Evolutionary conservation across 2,329 filamentous ascomycete genomes (phyloP), one percentile per base, ranked within the genome.

Genomic region (Fusarium dlaminii): DNA sequence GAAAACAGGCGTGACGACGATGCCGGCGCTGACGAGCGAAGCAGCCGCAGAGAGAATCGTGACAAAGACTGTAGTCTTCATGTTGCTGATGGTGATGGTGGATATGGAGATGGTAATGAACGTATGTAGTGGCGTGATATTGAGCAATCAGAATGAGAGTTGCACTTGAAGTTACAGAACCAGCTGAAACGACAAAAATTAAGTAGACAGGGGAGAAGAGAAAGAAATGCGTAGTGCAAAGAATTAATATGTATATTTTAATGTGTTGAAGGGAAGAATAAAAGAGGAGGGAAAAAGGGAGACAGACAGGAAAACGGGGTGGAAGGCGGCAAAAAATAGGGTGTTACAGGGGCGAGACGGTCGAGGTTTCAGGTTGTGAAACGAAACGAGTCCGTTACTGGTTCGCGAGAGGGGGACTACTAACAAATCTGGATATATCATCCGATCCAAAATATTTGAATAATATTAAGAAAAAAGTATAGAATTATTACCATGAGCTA

Each of bases 1-100:
- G 46, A 79, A 81, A 73, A 90, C 84, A 57, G 88, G 88, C 8
- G 87, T 89, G 77, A 88, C 86, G 78, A 90, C 87, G 55, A 90
- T 84, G 63, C 85, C 88, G 34, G 88, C 89, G 72, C 81, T 85
- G 77, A 79, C 87, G 56, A 88, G 77, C 7, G 87, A 85, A 56
- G 82, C 81, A 77, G 83, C 83, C 34, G 84, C 80, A 61, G 85
- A 85, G 51, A 87, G 68, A 65, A 87, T 66, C 24, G 84, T 78
- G 24, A 83, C 65, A 58, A 75, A 52, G 27, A 80, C 39, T 3
- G 78, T 37, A 15, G 76, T 73, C 76, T 79, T 81, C 81, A 82
- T 82, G n/a, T 63, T 79, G 55, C 20, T 36, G 48, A 36, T 9
- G 9, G 8, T 12, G 17, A 24, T 32, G 56, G 17, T 22, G 32